Evolutionary conservation across 2,329 filamentous ascomycete genomes (phyloP), one percentile per base, ranked within the genome.

Genomic region (Aspergillus sp.): DNA sequence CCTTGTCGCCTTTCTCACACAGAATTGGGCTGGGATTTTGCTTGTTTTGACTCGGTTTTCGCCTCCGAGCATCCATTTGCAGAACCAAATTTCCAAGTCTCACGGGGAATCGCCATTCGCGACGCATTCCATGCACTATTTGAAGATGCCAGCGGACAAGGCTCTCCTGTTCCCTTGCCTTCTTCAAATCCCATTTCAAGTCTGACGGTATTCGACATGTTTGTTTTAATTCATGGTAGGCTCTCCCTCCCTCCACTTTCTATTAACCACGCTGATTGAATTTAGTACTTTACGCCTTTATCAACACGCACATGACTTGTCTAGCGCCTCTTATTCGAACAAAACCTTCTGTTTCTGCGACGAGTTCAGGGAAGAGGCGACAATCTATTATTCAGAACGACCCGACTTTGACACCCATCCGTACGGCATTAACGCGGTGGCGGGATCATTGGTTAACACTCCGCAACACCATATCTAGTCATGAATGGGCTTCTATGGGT

Each of bases 11-110:
- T 79, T 11, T 69, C 69, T 0, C 66, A 73, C 21, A 68, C 67
- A 11, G 78, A 80, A 61, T 68, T 79, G 59, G 71, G 77, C 52
- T 77, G 72, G 54, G 77, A 79, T 23, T 66, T 80, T n/a, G 75
- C 76, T 3, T 78, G 74, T 53, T 68, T 75, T 52, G 74, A 79
- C 53, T 58, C 68, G 1, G 43, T 78, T 2, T 80, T 78, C 63
- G 64, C 65, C 44, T 74, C 74, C 4, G 58, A 68, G 7, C 77
- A 79, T 59, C 78, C 78, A 23, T 79, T 79, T 51, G 62, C 72
- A 41, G 72, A 78, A 39, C 70, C 70, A 2, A 70, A 70, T 1
- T 79, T 78, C 56, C 67, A 66, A 11, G 70, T 73, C 24, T 68
- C 68, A 15, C 72, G 77, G 8, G 67, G 74, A 7, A 55, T 75